Base-by-base conservation (phyloP, 1,284 basidiomycete genomes). In the Pseudozyma thailandica region DNA sequence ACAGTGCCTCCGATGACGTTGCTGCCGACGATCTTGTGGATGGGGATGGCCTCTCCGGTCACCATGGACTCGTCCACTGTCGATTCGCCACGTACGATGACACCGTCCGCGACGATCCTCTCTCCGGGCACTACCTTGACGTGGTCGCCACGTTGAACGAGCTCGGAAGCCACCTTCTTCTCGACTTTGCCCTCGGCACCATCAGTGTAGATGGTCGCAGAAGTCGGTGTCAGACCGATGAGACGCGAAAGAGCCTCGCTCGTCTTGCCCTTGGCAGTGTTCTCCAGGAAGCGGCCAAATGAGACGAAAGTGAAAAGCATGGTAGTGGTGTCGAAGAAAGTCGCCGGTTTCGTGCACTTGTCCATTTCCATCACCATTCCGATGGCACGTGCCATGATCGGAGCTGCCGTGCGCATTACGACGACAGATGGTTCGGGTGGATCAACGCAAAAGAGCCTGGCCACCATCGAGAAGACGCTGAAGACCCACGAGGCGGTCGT, bases 231-330 rank as follows among this genome's bases (percentile, higher is more conserved):
- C 31, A 99, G 90, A 12, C 92, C 88, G 90, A 98, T 96, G 45
- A 99, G 88, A 80, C 96, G 93, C 4, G 94, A 97, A 23, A 99
- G 87, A 1, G 96, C 96, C 0, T 94, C 93, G 54, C 92, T 94
- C 1, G 96, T 98, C 84, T 92, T 92, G 39, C 96, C 95, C 84
- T 98, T 98, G 37, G 96, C 96, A 48, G 90, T 88, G 84, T 97
- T 98, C 85, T 98, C 96, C 50, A 98, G 88, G 84, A 91, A 97
- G 37, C 96, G 89, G 1, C 95, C 96, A 27, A 98, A 88, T 4
- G 93, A 93, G 75, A 98, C 92, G 82, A 98, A 98, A 84, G 91
- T 93, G 87, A 99, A 92, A 58, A 99, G 86, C 96, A 98, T 98
- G 16, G 94, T 96, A 77, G 92, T 94, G 1, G 96, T 98, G 85